phyloP scores from a whole-genome alignment of 2,329 filamentous ascomycete species.

The Diaporthe caulivora region DNA sequence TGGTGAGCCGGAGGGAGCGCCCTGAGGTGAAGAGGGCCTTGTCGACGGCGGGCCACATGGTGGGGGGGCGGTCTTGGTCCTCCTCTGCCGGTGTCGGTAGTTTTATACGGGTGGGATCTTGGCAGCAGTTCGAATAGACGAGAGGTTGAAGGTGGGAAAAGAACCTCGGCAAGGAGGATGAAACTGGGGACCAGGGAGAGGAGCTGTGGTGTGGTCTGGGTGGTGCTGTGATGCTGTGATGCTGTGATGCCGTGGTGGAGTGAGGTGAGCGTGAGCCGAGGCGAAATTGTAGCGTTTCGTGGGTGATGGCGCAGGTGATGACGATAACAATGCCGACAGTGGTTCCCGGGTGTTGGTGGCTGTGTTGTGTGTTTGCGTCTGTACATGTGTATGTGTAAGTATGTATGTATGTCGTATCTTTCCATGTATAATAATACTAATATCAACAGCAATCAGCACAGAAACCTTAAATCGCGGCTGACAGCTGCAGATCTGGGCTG shows the following conservation, averaged over 20 bases:
- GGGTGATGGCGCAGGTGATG: neutral
- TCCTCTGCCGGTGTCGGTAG: no score
- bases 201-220: slow-evolving; percentile 3
- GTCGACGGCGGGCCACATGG: slow-evolving; percentile 30
- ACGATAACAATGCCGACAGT: neutral
- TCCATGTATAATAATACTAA: no score
- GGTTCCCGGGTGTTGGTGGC: neutral
- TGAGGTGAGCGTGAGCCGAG: slow-evolving; percentile 1
- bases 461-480: neutral
- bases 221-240: neutral
- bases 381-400: no score
- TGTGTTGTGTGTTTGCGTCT: no score
- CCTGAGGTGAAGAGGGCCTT: slow-evolving; percentile 12
- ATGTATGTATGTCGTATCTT: neutral
- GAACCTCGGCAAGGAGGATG: neutral
- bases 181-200: neutral
- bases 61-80: neutral
- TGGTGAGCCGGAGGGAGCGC: slow-evolving; percentile 13
- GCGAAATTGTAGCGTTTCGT: slow-evolving; percentile 1
- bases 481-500: slow-evolving; percentile 9
- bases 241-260: neutral
- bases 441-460: neutral
- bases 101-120: neutral
- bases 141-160: neutral
- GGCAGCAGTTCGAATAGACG: neutral